Base-by-base conservation (phyloP, 2,329 filamentous ascomycete genomes). In the Grosmannia clavigera region DNA sequence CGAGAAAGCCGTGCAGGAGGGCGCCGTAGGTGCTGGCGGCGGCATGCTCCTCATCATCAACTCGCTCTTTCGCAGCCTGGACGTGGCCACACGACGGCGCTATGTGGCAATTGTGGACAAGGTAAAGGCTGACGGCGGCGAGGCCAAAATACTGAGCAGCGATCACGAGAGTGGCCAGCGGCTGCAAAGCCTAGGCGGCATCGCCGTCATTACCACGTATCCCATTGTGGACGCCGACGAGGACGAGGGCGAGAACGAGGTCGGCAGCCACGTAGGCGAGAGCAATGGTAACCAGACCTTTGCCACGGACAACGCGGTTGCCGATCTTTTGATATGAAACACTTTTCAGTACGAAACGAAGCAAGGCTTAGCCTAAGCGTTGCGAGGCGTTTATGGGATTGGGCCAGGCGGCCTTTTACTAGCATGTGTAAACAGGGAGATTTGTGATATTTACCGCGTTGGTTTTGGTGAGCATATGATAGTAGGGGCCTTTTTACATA, bases 111-210 rank as follows among this genome's bases (percentile, higher is more conserved):
- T 97, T 54, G 92, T 97, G 3, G 92, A 97, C 70, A 86, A 85
- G 63, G 92, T 97, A n/a, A 84, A 85, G 65, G 85, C 85, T 3
- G 86, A 90, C 64, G 94, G 92, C 5, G 94, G 92, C 1, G 91
- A 96, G 65, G 89, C 90, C 0, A 79, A 89, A 59, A 83, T 97
- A n/a, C 74, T 97, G 33, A 97, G 92, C 71, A 92, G 88, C 67
- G 87, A 95, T 68, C 92, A 97, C 71, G 92, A 96, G 75, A 96
- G 92, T 70, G 94, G 94, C 0, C 87, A 87, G 74, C 79, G 91
- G 62, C 74, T 99, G 16, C 89, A 92, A 65, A 87, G 85, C 14
- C 71, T 97, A 62, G 92, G 94, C 1, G 88, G 91, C 22, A 87
- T 99, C 63, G 94, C 92, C 19, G 91, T 91, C 1, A 87, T 96